A percentile compares a stretch with the other conserved stretches of the same genome.
phyloP scores from a whole-genome alignment of 371 early-diverging fungal genomes.

The Dinochytrium kinnereticum region DNA sequence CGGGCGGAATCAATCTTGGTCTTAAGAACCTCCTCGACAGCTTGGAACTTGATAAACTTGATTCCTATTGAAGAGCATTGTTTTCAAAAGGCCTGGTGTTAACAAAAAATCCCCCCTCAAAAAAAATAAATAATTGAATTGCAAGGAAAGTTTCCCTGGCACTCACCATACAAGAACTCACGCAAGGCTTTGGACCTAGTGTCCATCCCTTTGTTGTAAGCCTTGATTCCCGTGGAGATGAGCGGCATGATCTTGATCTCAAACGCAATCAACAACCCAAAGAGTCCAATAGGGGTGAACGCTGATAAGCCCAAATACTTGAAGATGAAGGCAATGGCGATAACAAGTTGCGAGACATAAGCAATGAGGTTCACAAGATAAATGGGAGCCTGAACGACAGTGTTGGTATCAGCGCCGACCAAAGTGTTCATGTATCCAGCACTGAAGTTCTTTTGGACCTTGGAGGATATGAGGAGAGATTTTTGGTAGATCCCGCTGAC shows the following conservation, averaged over 20 bases:
- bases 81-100: no score
- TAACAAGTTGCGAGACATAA: slow-evolving; percentile 25
- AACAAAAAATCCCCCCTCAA: no score
- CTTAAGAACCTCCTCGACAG: slow-evolving; percentile 32
- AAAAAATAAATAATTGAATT: no score
- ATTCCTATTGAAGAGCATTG: slow-evolving; percentile 16
- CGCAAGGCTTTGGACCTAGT: slow-evolving; percentile 33
- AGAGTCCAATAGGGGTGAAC: slow-evolving; percentile 24
- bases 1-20: slow-evolving; percentile 27
- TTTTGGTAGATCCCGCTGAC: slow-evolving; percentile 86
- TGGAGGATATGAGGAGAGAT: slow-evolving; percentile 20
- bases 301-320: slow-evolving; percentile 21
- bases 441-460: slow-evolving; percentile 17
- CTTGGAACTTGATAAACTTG: slow-evolving; percentile 46
- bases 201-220: slow-evolving; percentile 31
- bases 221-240: slow-evolving; percentile 8
- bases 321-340: slow-evolving; percentile 30
- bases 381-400: slow-evolving; percentile 9
- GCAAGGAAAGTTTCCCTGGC: no score
- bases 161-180: slow-evolving; percentile 45
- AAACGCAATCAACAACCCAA: slow-evolving; percentile 5
- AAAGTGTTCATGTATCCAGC: slow-evolving; percentile 38
- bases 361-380: slow-evolving; percentile 21
- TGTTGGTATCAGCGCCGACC: slow-evolving; percentile 25
- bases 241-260: slow-evolving; percentile 1